Evolutionary conservation across 352 stramenopile species (phyloP), one percentile per base, ranked within the genome.

Genomic region (Albugo laibachii): DNA sequence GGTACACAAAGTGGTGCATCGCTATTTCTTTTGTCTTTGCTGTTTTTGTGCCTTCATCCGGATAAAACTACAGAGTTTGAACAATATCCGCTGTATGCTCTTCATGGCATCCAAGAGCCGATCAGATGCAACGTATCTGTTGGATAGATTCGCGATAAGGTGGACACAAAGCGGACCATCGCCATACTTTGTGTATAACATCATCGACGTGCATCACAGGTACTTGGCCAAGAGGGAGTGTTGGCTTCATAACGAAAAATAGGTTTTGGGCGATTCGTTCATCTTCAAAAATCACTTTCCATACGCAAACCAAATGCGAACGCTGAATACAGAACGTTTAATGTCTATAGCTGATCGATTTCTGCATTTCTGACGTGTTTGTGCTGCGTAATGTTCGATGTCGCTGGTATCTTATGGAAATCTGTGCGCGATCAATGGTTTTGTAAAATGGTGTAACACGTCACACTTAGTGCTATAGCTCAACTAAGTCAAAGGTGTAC

Each of bases 221-320:
- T 14, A 75, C 12, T 37, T 73, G 57, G 14, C 61, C 65, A 11
- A 78, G 52, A 11, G 68, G 63, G 11, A 69, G 44, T 41, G 37
- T 59, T 14, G 56, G 41, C 52, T 76, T 71, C 15, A 69, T 27
- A n/a, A 50, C 56, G 10, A 38, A 15, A 40, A 71, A 72, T 15
- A 73, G 44, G 5, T 37, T 37, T 21, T 38, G 6, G 2, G 41
- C 19, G 18, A 78, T 40, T 14, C 63, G 59, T 2, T 61, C 18
- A 35, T 74, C 55, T 20, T 50, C 56, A 47, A 77, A 77, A 13
- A 47, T 13, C 36, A 80, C 19, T 36, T 37, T 45, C n/a, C n/a
- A n/a, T n/a, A n/a, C n/a, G n/a, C n/a, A n/a, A n/a, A n/a, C 57
- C 64, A 49, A 62, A 72, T 19, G 49, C 37, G 52, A 78, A 55